Conservation (phyloP, 495 filamentous ascomycete genomes). For the Staphylotrichum tortipilum region DNA sequence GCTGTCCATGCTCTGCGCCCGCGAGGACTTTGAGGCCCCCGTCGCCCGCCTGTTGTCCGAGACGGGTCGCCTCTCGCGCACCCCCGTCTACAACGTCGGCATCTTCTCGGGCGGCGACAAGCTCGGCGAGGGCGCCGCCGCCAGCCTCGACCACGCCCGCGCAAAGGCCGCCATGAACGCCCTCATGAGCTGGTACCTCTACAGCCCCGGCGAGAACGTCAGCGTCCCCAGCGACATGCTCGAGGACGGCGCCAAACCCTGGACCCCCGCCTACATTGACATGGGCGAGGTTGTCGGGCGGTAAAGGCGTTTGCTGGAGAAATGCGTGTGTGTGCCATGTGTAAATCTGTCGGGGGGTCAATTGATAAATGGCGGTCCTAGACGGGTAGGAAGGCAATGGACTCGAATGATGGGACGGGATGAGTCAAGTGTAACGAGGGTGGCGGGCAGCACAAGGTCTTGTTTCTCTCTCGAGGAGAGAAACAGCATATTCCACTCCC, state of each 20-base stretch:
- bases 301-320: too few species aligned
- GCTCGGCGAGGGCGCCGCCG: slow-evolving; percentile 75
- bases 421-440: too few species aligned
- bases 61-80: slow-evolving; percentile 71
- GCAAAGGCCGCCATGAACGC: slow-evolving; percentile 70
- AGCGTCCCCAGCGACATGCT: slow-evolving; percentile 77
- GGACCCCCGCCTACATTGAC: slow-evolving; percentile 82
- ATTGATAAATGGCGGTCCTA: too few species aligned
- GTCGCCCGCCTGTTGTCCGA: slow-evolving; percentile 80
- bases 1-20: slow-evolving; percentile 65
- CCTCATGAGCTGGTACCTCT: slow-evolving; percentile 91
- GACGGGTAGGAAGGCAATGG: too few species aligned
- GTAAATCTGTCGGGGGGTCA: too few species aligned
- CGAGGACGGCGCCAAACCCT: slow-evolving; percentile 47
- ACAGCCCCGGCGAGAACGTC: slow-evolving; percentile 60
- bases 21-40: slow-evolving; percentile 82
- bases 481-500: neutral
- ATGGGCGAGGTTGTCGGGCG: slow-evolving; percentile 71
- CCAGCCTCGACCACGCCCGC: slow-evolving; percentile 67
- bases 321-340: too few species aligned
- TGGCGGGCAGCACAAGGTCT: too few species aligned
- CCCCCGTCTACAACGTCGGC: slow-evolving; percentile 90
- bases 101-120: slow-evolving; percentile 83
- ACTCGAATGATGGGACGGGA: too few species aligned
- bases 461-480: too few species aligned